phyloP scores from a whole-genome alignment of 148 eudicot genomes.

The Silene latifolia region DNA sequence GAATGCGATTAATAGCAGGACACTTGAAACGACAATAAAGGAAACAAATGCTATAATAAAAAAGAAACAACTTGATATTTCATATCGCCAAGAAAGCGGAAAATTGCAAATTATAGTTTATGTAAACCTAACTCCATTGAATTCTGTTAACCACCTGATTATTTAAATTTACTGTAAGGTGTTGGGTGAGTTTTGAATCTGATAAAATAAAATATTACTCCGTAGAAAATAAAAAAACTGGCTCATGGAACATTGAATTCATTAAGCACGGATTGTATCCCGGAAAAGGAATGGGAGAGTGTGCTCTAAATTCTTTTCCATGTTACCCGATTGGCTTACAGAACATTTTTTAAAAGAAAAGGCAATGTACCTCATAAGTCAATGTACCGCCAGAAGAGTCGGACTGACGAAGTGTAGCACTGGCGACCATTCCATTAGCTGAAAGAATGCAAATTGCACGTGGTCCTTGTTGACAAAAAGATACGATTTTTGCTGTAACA shows the following conservation, averaged over 20 bases:
- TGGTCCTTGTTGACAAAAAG: constrained; percentile 52
- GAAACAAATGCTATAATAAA: background rate
- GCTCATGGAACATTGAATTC: no score
- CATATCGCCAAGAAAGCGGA: background rate
- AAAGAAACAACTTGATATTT: background rate
- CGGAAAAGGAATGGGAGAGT: no score
- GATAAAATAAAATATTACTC: no score
- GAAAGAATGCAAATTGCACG: constrained; percentile 53
- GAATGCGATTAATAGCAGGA: background rate
- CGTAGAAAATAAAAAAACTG: no score
- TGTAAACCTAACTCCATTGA: no score
- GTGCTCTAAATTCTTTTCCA: no score
- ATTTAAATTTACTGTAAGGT: no score
- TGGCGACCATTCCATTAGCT: constrained; percentile 48
- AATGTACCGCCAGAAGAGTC: constrained; percentile 52
- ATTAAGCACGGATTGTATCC: no score
- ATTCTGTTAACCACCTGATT: no score
- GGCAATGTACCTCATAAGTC: constrained; percentile 67
- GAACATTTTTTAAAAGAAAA: no score
- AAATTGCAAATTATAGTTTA: background rate
- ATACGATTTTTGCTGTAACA: constrained; percentile 46
- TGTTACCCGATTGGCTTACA: no score
- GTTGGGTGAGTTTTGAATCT: no score
- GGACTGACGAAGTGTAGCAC: constrained; percentile 46
- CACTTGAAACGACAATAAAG: background rate